A percentile compares a stretch with the other conserved stretches of the same genome.
These are phyloP conservation scores for Alternaria dauci DNA, from an alignment of 2,329 filamentous ascomycete genomes.

Conservation along the genomic window DNA sequence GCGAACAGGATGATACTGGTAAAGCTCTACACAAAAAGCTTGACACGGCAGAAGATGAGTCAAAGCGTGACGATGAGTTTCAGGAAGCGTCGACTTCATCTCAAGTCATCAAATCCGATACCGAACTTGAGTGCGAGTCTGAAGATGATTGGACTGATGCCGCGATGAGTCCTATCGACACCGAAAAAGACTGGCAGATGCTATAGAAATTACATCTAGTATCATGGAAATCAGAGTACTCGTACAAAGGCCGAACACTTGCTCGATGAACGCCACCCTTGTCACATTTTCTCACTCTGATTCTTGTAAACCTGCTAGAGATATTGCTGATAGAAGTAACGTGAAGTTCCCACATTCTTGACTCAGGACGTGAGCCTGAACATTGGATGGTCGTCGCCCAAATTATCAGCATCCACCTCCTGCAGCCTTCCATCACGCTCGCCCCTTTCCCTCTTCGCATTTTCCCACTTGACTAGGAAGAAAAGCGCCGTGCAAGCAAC, in stretches of 20 bases:
- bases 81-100: background rate
- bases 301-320: too few species aligned
- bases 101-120: background rate
- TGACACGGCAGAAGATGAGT: background rate
- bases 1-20: background rate
- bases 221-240: background rate
- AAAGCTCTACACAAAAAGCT: background rate
- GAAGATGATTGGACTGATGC: conserved; percentile 21
- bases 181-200: conserved; percentile 19
- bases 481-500: conserved; percentile 54
- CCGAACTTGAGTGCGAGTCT: background rate
- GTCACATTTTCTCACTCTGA: background rate
- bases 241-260: background rate
- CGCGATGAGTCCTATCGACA: conserved; percentile 12
- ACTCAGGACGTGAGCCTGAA: conserved; percentile 55
- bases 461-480: conserved; percentile 56
- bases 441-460: conserved; percentile 57
- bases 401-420: conserved; percentile 56
- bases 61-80: background rate
- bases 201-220: background rate
- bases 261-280: background rate
- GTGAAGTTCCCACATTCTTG: background rate
- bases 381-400: conserved; percentile 62
- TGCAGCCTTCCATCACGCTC: conserved; percentile 56
- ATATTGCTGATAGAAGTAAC: too few species aligned